phyloP scores from a whole-genome alignment of 208 protist genomes.

The Naegleria fowleri region DNA sequence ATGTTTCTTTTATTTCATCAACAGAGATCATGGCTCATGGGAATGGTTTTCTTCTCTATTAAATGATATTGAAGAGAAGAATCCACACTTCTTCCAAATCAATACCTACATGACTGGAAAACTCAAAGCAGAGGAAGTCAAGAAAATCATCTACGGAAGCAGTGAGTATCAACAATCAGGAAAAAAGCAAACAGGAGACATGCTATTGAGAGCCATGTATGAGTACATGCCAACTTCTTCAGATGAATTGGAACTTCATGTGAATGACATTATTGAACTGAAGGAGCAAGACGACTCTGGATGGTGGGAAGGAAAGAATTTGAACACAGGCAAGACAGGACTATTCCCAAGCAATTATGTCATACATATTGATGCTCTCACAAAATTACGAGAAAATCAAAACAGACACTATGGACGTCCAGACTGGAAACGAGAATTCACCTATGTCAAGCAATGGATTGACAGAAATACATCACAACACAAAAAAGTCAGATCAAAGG shows the following conservation, averaged over 20 bases:
- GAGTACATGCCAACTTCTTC: background rate
- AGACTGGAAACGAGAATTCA: background rate
- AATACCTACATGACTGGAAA: background rate
- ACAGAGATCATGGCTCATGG: slow-evolving; percentile 9
- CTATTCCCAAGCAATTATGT: slow-evolving; percentile 16
- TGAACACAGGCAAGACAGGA: background rate
- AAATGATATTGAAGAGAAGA: background rate
- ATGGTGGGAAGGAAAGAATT: slow-evolving; percentile 24
- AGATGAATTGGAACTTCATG: slow-evolving; percentile 9
- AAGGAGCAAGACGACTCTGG: background rate
- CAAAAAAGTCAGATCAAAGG: background rate
- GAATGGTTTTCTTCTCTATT: slow-evolving; percentile 23
- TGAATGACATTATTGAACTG: background rate
- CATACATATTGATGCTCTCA: background rate
- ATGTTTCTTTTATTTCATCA: slow-evolving; percentile 21
- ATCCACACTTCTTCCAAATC: background rate
- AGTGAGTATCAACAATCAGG: background rate
- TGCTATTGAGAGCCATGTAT: background rate
- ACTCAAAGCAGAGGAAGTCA: background rate
- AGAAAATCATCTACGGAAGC: background rate
- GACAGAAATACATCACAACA: background rate
- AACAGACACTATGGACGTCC: slow-evolving; percentile 5
- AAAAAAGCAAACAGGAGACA: background rate
- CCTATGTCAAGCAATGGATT: background rate
- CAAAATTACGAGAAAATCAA: background rate